Percentiles rank a stretch among this genome's conserved stretches.
These are phyloP conservation scores for Chaetoscypha palmicola DNA, from an alignment of 2,329 filamentous ascomycete species.

Conservation along the genomic window DNA sequence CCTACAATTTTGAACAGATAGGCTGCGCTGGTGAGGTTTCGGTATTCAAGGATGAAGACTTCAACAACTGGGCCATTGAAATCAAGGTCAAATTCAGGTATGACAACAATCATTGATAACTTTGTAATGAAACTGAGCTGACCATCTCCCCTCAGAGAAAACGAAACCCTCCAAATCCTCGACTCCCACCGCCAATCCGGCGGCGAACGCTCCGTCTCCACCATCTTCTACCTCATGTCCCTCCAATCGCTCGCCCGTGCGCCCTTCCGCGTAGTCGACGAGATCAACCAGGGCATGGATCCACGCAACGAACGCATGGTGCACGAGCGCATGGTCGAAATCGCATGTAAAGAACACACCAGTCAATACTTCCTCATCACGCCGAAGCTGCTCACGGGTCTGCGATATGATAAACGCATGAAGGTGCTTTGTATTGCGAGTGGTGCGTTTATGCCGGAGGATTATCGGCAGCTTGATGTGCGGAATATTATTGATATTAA, in stretches of 20 bases:
- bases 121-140: constrained; percentile 14
- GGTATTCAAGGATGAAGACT: constrained; percentile 85
- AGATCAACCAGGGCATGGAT: constrained; percentile 99
- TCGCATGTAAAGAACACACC: constrained; percentile 79
- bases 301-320: constrained; percentile 97
- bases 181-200: constrained; percentile 92
- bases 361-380: constrained; percentile 94
- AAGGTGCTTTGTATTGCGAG: constrained; percentile 88
- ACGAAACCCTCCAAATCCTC: constrained; percentile 76
- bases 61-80: constrained; percentile 88
- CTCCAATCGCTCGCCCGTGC: constrained; percentile 88
- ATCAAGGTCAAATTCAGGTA: constrained; percentile 94
- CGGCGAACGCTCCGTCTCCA: constrained; percentile 91
- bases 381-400: constrained; percentile 79
- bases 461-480: constrained; percentile 32
- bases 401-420: constrained; percentile 88
- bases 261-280: constrained; percentile 95
- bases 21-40: constrained; percentile 87
- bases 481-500: constrained; percentile 24
- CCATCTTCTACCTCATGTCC: constrained; percentile 98
- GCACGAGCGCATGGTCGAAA: constrained; percentile 95
- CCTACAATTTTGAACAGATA: constrained; percentile 89
- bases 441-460: constrained; percentile 63
- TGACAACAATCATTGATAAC: constrained; percentile 25
- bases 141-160: constrained; percentile 50